A percentile compares a stretch with the other conserved stretches of the same genome.
Conservation (phyloP, 2,329 filamentous ascomycete genomes). For the Hysterium pulicare region DNA sequence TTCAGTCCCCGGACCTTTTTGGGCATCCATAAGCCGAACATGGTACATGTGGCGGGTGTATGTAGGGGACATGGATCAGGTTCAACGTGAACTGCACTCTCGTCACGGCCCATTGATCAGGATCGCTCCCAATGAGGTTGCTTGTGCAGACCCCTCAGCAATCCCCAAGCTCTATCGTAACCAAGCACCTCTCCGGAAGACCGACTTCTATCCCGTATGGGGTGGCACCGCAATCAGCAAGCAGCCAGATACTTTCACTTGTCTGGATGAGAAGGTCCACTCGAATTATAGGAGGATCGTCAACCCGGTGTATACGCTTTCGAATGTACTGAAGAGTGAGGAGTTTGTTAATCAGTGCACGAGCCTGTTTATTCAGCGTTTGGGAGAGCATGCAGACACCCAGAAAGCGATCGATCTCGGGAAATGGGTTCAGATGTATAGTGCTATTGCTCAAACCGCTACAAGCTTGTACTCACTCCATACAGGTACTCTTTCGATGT, state of each 20-base stretch:
- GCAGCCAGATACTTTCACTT: constrained; percentile 15
- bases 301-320: constrained; percentile 14
- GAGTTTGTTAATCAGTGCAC: constrained; percentile 12
- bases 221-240: constrained; percentile 12
- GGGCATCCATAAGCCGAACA: constrained; percentile 3
- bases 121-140: constrained; percentile 8
- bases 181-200: constrained; percentile 19
- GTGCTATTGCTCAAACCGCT: background rate
- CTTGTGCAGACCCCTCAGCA: constrained; percentile 13
- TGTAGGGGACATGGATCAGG: constrained; percentile 10
- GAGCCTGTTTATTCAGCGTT: constrained; percentile 11
- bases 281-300: constrained; percentile 13
- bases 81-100: constrained; percentile 5
- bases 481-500: constrained; percentile 28
- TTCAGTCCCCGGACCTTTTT: constrained; percentile 5
- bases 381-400: constrained; percentile 14
- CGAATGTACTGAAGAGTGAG: constrained; percentile 15
- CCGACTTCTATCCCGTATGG: constrained; percentile 21
- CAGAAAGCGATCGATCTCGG: constrained; percentile 15
- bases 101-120: constrained; percentile 1
- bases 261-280: constrained; percentile 9
- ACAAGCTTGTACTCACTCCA: background rate
- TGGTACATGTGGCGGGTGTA: constrained; percentile 4
- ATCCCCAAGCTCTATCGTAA: constrained; percentile 19
- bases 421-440: constrained; percentile 20